Evolutionary conservation across 129 eudicot species (phyloP).

Genomic region (Solidago caesia): DNA sequence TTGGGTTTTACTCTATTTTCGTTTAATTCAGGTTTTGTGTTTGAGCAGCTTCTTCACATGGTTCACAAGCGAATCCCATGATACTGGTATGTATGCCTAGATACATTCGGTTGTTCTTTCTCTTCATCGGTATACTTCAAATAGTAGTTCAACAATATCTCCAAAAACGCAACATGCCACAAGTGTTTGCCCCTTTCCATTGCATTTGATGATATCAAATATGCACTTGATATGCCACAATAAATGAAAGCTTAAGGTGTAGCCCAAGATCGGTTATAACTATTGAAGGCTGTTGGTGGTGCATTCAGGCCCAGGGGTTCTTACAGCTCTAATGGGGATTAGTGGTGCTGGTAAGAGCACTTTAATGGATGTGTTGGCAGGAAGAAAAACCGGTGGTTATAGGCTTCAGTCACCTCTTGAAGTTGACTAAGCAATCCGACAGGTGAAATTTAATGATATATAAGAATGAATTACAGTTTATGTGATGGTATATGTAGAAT

Average conservation of each 20-base stretch:
- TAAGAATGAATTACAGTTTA: too few species aligned
- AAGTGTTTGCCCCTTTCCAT: slow-evolving; percentile 83
- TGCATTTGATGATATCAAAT: slow-evolving; percentile 64
- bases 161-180: too few species aligned
- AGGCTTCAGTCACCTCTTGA: slow-evolving; percentile 90
- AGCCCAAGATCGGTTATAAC: slow-evolving; percentile 56
- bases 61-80: too few species aligned
- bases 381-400: slow-evolving; percentile 88
- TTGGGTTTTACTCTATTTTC: too few species aligned
- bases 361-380: slow-evolving; percentile 83
- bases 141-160: too few species aligned
- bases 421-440: slow-evolving; percentile 59
- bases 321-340: slow-evolving; percentile 90
- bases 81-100: too few species aligned
- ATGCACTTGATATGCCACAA: slow-evolving; percentile 86
- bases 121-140: too few species aligned
- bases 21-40: too few species aligned
- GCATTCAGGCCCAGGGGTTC: slow-evolving; percentile 94
- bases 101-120: too few species aligned
- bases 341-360: slow-evolving; percentile 97
- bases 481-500: too few species aligned
- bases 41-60: too few species aligned
- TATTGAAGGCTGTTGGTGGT: slow-evolving; percentile 79
- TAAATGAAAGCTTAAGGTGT: slow-evolving; percentile 83
- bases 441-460: too few species aligned